Conservation (phyloP, 140 eudicot species). For the Ambrosia hybrid region DNA sequence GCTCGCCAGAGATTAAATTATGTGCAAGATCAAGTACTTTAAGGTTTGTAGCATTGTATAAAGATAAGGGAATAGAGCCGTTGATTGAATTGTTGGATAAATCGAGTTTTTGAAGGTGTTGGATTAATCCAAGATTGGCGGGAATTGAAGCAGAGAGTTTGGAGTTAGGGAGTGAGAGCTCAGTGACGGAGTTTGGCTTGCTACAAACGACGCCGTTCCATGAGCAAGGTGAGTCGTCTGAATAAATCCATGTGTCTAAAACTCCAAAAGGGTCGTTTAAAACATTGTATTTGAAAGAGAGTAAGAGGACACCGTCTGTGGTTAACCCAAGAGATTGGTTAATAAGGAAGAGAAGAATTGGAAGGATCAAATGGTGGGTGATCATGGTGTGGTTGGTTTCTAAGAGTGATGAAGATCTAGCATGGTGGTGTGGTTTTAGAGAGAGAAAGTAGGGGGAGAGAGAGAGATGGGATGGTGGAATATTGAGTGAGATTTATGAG, state of each 20-base stretch:
- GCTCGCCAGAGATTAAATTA: slow-evolving; percentile 74
- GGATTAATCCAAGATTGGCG: slow-evolving; percentile 64
- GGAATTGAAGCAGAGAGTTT: slow-evolving; percentile 67
- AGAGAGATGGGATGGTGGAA: slow-evolving; percentile 23
- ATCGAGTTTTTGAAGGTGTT: slow-evolving; percentile 49
- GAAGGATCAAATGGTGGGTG: slow-evolving; percentile 29
- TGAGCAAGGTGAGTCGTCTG: slow-evolving; percentile 68
- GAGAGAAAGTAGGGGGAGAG: slow-evolving; percentile 33
- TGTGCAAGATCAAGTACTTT: slow-evolving; percentile 67
- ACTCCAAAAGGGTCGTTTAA: slow-evolving; percentile 62
- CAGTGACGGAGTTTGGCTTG: slow-evolving; percentile 43
- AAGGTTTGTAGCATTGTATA: slow-evolving; percentile 49
- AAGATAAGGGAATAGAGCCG: slow-evolving; percentile 71
- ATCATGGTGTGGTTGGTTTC: slow-evolving; percentile 29
- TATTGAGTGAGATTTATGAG: slow-evolving; percentile 61
- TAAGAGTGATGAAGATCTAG: slow-evolving; percentile 16
- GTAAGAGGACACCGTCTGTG: slow-evolving; percentile 64
- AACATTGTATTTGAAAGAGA: slow-evolving; percentile 72
- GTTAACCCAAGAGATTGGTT: slow-evolving; percentile 46
- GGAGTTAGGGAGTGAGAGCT: slow-evolving; percentile 55
- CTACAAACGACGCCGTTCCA: slow-evolving; percentile 75
- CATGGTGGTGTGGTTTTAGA: slow-evolving; percentile 35
- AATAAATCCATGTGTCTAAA: slow-evolving; percentile 53
- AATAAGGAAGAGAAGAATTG: slow-evolving; percentile 30
- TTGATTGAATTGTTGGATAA: slow-evolving; percentile 81